These are phyloP conservation scores for Allomyces macrogynus DNA, from an alignment of 192 early-diverging fungal genomes.

Conservation along the genomic window DNA sequence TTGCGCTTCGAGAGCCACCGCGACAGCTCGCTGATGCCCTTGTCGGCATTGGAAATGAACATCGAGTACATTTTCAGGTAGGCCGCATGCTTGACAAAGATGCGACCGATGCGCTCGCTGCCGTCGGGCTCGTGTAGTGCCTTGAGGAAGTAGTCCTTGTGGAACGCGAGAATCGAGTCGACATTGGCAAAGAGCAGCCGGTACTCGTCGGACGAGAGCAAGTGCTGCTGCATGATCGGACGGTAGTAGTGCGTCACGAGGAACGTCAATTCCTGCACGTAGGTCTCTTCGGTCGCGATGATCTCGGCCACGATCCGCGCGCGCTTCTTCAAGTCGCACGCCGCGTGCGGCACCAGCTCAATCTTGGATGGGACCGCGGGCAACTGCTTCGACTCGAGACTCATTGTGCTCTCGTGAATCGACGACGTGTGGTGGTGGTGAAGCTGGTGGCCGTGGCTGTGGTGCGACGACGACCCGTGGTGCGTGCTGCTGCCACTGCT, in stretches of 20 bases:
- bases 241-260: conserved; percentile 30
- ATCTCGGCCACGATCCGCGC: conserved; percentile 57
- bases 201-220: conserved; percentile 35
- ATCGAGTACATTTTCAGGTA: conserved; percentile 67
- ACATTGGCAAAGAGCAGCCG: conserved; percentile 66
- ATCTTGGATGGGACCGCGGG: conserved; percentile 3
- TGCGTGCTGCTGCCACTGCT: neutral
- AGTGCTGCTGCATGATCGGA: conserved; percentile 11
- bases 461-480: conserved; percentile 2
- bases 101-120: conserved; percentile 42
- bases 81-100: conserved; percentile 53
- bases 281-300: conserved; percentile 63
- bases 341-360: neutral
- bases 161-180: conserved; percentile 48
- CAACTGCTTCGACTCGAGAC: conserved; percentile 11
- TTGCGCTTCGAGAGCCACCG: conserved; percentile 20
- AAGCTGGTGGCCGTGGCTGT: conserved; percentile 15
- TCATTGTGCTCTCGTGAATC: conserved; percentile 6
- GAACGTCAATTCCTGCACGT: conserved; percentile 58
- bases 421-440: conserved; percentile 9
- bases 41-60: conserved; percentile 71
- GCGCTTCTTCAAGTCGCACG: conserved; percentile 20
- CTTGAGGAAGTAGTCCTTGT: conserved; percentile 45
- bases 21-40: conserved; percentile 37
- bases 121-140: conserved; percentile 20